phyloP scores from a whole-genome alignment of 805 yeast species.

The Kluyveromyces starmeri region DNA sequence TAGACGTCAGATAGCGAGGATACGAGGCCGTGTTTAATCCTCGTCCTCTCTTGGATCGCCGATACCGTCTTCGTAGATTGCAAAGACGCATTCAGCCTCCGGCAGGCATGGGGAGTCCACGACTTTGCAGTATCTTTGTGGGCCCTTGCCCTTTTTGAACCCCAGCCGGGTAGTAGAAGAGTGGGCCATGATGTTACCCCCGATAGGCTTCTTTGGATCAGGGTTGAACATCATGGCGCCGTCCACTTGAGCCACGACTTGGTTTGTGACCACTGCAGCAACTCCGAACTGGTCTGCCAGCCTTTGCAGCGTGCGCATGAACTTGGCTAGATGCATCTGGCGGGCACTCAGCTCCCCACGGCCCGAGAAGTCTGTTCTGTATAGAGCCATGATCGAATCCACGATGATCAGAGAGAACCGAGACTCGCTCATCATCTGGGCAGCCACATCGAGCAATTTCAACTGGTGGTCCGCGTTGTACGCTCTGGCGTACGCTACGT shows the following conservation, averaged over 20 bases:
- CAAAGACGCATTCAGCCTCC: constrained; percentile 90
- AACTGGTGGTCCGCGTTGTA: constrained; percentile 95
- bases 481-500: constrained; percentile 96
- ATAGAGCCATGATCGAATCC: constrained; percentile 95
- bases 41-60: constrained; percentile 91
- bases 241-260: constrained; percentile 96
- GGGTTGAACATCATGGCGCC: constrained; percentile 77
- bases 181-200: constrained; percentile 96
- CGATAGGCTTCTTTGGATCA: constrained; percentile 97
- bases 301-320: constrained; percentile 83
- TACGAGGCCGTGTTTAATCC: constrained; percentile 20
- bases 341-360: constrained; percentile 94
- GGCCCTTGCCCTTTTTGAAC: constrained; percentile 84
- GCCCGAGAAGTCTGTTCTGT: constrained; percentile 90
- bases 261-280: constrained; percentile 92
- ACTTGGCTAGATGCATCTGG: constrained; percentile 88
- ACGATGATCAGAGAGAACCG: constrained; percentile 84
- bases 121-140: constrained; percentile 87
- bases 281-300: constrained; percentile 97
- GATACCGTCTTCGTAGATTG: constrained; percentile 92
- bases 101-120: constrained; percentile 96
- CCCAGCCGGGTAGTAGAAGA: constrained; percentile 89
- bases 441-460: constrained; percentile 78
- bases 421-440: constrained; percentile 92
- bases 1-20: neutral